Base-by-base conservation (phyloP, 371 early-diverging fungal species). In the Syncephalastrum monosporum region DNA sequence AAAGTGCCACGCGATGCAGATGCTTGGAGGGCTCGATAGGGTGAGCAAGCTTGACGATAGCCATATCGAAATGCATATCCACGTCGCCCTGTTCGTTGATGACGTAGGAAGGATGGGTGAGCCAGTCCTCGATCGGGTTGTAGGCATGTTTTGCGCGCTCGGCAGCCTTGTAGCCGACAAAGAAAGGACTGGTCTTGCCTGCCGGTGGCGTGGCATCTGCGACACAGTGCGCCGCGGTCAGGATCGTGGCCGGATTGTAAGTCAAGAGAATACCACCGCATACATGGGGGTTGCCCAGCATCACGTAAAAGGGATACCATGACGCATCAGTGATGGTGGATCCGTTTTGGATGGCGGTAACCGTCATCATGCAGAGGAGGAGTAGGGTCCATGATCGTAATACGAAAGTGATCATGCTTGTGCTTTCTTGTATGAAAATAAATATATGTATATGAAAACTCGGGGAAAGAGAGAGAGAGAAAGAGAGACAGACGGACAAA, bases 211-310 rank as follows among this genome's bases (percentile, higher is more conserved):
- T 54, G 1, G 68, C 67, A 55, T 72, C 77, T 0, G 56, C 58
- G 6, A 79, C 62, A 55, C 80, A 79, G 51, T 79, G 80, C 0
- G 80, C 80, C 17, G 80, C 77, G 55, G 80, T 79, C 38, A 79
- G 58, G 21, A 79, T 59, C 19, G 60, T 53, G 5, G 77, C 56
- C 5, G 80, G 80, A 29, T 74, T 68, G 42, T 72, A 67, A 0
- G 75, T 74, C 8, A 79, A 10, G 16, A 79, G 44, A 3, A 71
- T 56, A 5, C 80, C 77, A 19, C 80, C 80, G 29, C 80, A 79
- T 2, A 79, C 61, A 53, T 79, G 80, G 7, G 80, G 80, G 33
- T 72, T 74, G 19, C 75, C 74, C 8, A 79, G 56, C 71, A 71
- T 71, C 3, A 71, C 62, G 51, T 67, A 79, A 61, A 65, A 79